Conservation (phyloP, 768 basidiomycete genomes). For the Naganishia onofrii region DNA sequence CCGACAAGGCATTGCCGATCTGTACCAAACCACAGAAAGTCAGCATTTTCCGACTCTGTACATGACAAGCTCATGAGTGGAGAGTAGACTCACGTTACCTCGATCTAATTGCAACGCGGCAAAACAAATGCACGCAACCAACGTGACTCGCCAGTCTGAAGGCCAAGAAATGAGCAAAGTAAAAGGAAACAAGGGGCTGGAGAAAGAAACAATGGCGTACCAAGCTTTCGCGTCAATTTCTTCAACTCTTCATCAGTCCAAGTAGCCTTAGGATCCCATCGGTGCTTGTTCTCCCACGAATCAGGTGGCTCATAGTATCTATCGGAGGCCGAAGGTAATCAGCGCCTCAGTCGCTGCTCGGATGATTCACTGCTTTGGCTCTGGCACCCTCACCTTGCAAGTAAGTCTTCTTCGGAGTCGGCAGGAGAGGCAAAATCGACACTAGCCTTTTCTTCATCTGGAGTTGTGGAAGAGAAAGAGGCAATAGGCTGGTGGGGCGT, state of each 20-base stretch:
- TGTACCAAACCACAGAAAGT: constrained; percentile 1
- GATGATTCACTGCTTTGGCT: neutral
- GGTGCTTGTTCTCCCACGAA: constrained; percentile 38
- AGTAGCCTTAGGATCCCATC: constrained; percentile 38
- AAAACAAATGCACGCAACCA: constrained; percentile 34
- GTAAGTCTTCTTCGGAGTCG: constrained; percentile 4
- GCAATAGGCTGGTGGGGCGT: constrained; percentile 2
- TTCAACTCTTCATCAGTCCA: constrained; percentile 39
- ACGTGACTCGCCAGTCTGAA: constrained; percentile 31
- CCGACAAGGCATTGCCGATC: constrained; percentile 39
- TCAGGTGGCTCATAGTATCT: constrained; percentile 38
- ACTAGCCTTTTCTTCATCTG: constrained; percentile 15
- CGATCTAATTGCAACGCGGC: constrained; percentile 38
- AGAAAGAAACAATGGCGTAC: constrained; percentile 21
- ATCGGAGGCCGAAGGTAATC: neutral
- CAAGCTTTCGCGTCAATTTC: constrained; percentile 33
- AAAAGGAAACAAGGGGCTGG: neutral
- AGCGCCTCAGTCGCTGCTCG: neutral
- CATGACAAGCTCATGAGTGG: neutral
- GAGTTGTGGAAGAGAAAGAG: neutral
- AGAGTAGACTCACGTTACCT: constrained; percentile 34
- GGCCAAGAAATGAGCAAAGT: neutral
- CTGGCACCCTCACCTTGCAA: constrained; percentile 3
- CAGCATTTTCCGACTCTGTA: neutral
- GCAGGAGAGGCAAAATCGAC: neutral